Conservation (phyloP, 2,329 filamentous ascomycete genomes). For the Rutstroemia sp. region DNA sequence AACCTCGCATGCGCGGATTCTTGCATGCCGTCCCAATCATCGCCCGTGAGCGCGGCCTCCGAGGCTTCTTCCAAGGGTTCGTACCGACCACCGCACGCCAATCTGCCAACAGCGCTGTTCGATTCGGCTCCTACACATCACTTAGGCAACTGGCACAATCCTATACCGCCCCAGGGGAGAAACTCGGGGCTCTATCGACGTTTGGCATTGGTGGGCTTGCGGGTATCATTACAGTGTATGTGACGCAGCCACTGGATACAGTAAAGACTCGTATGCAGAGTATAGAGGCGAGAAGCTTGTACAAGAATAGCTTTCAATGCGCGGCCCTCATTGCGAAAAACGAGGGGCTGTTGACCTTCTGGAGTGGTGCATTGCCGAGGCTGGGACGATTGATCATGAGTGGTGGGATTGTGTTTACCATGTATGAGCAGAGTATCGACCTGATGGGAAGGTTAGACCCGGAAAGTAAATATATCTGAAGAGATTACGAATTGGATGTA, state of each 20-base stretch:
- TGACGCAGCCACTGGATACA: conserved; percentile 73
- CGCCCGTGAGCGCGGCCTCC: conserved; percentile 75
- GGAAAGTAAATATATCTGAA: conserved; percentile 64
- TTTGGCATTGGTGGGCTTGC: conserved; percentile 88
- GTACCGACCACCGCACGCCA: conserved; percentile 91
- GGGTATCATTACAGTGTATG: conserved; percentile 83
- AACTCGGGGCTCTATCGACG: conserved; percentile 78
- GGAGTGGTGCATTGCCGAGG: conserved; percentile 86
- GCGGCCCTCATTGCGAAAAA: conserved; percentile 77
- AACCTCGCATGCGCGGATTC: conserved; percentile 86
- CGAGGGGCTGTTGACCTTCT: conserved; percentile 84
- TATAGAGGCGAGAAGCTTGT: conserved; percentile 70
- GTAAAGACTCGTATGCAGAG: conserved; percentile 99
- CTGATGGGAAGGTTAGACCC: conserved; percentile 75
- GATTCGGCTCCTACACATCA: conserved; percentile 86
- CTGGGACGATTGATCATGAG: conserved; percentile 80
- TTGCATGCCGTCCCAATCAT: conserved; percentile 85
- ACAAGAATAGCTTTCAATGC: conserved; percentile 84
- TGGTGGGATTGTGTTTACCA: conserved; percentile 95
- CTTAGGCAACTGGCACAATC: conserved; percentile 86
- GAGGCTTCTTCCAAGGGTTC: conserved; percentile 96
- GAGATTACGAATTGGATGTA: neutral
- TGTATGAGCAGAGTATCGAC: conserved; percentile 97
- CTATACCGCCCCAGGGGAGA: conserved; percentile 91
- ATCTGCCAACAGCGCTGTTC: conserved; percentile 85